These are phyloP conservation scores for Hermanozyma aechmeae DNA, from an alignment of 805 yeast species.

Conservation along the genomic window DNA sequence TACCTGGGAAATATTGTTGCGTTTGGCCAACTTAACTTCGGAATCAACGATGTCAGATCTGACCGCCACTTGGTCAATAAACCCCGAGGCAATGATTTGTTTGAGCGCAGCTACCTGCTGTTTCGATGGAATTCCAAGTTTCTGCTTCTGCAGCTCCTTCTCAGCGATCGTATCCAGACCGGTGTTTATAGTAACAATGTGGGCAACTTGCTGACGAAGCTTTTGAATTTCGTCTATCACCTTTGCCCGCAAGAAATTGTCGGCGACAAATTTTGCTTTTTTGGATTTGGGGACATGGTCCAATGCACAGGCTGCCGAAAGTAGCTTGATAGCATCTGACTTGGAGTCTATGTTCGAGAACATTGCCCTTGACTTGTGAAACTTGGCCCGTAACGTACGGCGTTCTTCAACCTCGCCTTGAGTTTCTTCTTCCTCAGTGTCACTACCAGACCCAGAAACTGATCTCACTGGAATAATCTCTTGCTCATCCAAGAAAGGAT, in stretches of 20 bases:
- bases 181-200: slow-evolving; percentile 62
- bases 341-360: slow-evolving; percentile 61
- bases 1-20: slow-evolving; percentile 44
- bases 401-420: slow-evolving; percentile 28
- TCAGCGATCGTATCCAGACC: slow-evolving; percentile 49
- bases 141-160: slow-evolving; percentile 30
- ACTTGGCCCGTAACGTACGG: slow-evolving; percentile 40
- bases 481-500: slow-evolving; percentile 70
- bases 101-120: slow-evolving; percentile 69
- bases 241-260: slow-evolving; percentile 68
- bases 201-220: slow-evolving; percentile 68
- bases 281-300: slow-evolving; percentile 57
- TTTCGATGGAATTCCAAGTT: slow-evolving; percentile 57
- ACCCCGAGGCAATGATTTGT: slow-evolving; percentile 91
- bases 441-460: no score
- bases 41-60: slow-evolving; percentile 67
- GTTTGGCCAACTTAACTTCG: slow-evolving; percentile 52
- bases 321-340: slow-evolving; percentile 65
- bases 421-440: slow-evolving; percentile 27
- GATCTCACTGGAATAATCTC: no score
- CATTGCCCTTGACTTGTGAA: slow-evolving; percentile 45
- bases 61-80: slow-evolving; percentile 81
- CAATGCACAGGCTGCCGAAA: slow-evolving; percentile 81
- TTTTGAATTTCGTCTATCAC: slow-evolving; percentile 79
- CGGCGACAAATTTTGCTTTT: slow-evolving; percentile 39